Percentiles rank a stretch among this genome's conserved stretches.
Conservation (phyloP, 305 asterid genomes). For the Solanum hybrid region DNA sequence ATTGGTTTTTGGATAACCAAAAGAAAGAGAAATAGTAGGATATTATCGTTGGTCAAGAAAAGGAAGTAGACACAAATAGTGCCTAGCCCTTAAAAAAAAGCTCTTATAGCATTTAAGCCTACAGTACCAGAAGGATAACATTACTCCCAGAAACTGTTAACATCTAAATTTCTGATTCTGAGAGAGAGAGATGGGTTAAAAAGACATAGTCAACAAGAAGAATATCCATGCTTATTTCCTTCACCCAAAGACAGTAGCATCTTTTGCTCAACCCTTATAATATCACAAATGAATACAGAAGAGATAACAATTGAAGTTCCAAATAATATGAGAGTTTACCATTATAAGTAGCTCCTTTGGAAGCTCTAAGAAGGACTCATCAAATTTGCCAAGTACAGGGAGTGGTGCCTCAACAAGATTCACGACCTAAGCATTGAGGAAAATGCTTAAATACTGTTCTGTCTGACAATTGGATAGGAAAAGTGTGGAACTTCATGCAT, state of each 20-base stretch:
- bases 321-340: constrained; percentile 36
- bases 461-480: constrained; percentile 5
- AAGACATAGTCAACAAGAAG: not conserved
- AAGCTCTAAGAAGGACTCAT: constrained; percentile 74
- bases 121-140: not conserved
- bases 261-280: not conserved
- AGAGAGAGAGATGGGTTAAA: not conserved
- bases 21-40: not conserved
- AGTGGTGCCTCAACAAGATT: constrained; percentile 96
- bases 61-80: not conserved
- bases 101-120: not conserved
- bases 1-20: not conserved
- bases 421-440: constrained; percentile 48
- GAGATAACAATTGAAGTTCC: constrained; percentile 5
- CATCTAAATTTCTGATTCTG: not conserved
- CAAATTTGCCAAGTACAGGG: constrained; percentile 76
- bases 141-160: not conserved
- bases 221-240: not conserved
- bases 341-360: constrained; percentile 83
- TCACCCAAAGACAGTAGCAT: not conserved
- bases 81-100: not conserved
- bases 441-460: constrained; percentile 6
- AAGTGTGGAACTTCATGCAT: constrained; percentile 4
- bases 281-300: constrained; percentile 3
- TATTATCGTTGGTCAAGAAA: not conserved